Percentiles rank a stretch among this genome's conserved stretches.
These are phyloP conservation scores for Mucuna pruriens DNA, from an alignment of 306 rosid species.

Conservation along the genomic window DNA sequence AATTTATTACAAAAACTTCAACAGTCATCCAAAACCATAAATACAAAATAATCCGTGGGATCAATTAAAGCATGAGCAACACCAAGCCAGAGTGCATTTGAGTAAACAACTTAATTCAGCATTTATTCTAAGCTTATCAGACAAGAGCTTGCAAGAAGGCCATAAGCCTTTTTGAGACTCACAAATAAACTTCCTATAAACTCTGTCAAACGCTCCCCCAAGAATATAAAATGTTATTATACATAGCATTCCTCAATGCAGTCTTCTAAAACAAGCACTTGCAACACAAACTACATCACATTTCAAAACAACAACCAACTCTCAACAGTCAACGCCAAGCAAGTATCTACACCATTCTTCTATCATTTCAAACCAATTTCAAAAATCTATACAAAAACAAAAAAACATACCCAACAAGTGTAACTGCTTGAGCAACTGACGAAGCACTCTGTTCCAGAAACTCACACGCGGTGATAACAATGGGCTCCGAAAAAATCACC, in stretches of 20 bases:
- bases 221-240: not conserved
- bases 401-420: constrained; percentile 75
- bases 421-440: constrained; percentile 79
- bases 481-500: constrained; percentile 86
- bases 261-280: not conserved
- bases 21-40: constrained; percentile 28
- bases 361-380: not conserved
- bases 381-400: not conserved
- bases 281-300: not conserved
- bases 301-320: not conserved
- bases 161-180: not conserved
- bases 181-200: not conserved
- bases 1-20: constrained; percentile 25
- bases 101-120: not conserved
- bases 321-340: not conserved
- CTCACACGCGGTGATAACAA: constrained; percentile 94
- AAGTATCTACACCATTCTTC: not conserved
- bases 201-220: not conserved
- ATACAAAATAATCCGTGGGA: not conserved
- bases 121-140: not conserved
- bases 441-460: constrained; percentile 90
- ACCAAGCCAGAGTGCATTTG: not conserved
- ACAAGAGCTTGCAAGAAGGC: not conserved
- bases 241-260: not conserved
- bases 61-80: constrained; percentile 9